Evolutionary conservation across 2,329 filamentous ascomycete species (phyloP).

Genomic region (Pestalotiopsis fici): DNA sequence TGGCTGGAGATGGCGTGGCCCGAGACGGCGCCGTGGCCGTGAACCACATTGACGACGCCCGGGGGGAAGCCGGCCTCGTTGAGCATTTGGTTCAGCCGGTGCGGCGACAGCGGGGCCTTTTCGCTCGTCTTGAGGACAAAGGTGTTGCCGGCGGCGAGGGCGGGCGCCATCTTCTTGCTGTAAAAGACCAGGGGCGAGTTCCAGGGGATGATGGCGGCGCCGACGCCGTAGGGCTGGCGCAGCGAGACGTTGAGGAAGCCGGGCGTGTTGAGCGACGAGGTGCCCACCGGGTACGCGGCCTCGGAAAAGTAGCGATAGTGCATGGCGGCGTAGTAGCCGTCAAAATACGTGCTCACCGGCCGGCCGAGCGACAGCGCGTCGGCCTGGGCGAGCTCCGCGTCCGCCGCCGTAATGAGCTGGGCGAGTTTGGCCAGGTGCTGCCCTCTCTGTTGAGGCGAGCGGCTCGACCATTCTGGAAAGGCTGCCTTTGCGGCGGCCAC

Average conservation of each 20-base stretch:
- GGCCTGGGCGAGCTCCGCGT: conserved; percentile 16
- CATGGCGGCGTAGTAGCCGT: conserved; percentile 14
- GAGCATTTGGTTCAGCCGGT: conserved; percentile 65
- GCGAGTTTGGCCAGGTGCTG: conserved; percentile 19
- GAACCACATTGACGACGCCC: conserved; percentile 72
- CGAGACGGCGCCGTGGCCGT: conserved; percentile 66
- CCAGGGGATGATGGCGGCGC: conserved; percentile 54
- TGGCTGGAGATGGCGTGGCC: conserved; percentile 69
- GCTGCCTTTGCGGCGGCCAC: conserved; percentile 22
- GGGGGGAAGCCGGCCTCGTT: conserved; percentile 75
- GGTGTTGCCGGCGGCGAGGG: conserved; percentile 65
- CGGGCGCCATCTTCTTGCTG: conserved; percentile 75
- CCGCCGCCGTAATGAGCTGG: conserved; percentile 16
- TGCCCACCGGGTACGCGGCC: conserved; percentile 20
- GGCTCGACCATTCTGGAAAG: conserved; percentile 19
- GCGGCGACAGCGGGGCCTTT: conserved; percentile 63
- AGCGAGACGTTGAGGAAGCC: conserved; percentile 19
- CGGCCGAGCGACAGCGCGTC: conserved; percentile 18
- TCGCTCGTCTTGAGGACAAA: conserved; percentile 65
- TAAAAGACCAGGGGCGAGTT: conserved; percentile 80
- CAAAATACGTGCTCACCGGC: conserved; percentile 19
- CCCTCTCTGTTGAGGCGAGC: conserved; percentile 18
- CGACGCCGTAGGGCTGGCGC: conserved; percentile 15
- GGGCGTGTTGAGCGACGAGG: conserved; percentile 17
- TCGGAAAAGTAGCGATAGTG: conserved; percentile 18